phyloP scores from a whole-genome alignment of 1,284 basidiomycete genomes.

The Tylopilus sp. region DNA sequence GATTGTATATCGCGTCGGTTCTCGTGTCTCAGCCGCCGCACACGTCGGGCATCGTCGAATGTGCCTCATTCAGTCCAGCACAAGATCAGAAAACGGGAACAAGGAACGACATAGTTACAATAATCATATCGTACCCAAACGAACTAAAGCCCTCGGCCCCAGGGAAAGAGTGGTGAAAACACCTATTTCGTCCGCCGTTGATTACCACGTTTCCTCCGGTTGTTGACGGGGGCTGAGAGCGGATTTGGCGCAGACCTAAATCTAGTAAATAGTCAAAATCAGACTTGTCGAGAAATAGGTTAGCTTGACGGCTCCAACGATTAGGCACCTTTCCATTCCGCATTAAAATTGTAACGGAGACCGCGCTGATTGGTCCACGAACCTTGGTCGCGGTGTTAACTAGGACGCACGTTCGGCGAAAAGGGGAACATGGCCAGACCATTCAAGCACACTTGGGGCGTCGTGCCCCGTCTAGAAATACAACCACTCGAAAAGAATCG shows the following conservation, averaged over 20 bases:
- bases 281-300: constrained; percentile 21
- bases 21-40: not conserved
- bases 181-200: constrained; percentile 18
- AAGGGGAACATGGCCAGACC: constrained; percentile 3
- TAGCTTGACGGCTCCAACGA: constrained; percentile 10
- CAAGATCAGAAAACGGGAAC: not conserved
- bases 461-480: constrained; percentile 9
- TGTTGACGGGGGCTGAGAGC: constrained; percentile 12
- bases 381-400: constrained; percentile 14
- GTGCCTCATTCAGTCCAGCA: too few species aligned
- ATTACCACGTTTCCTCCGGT: constrained; percentile 28
- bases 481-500: constrained; percentile 3
- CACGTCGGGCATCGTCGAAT: not conserved
- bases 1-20: not conserved
- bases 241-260: constrained; percentile 12
- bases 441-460: not conserved
- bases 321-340: constrained; percentile 3
- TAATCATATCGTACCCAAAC: constrained; percentile 14
- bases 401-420: constrained; percentile 3
- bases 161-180: constrained; percentile 15
- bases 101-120: not conserved
- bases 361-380: constrained; percentile 16
- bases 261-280: constrained; percentile 30
- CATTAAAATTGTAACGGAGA: constrained; percentile 4
- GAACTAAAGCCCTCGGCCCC: constrained; percentile 28